Evolutionary conservation across 2,329 filamentous ascomycete species (phyloP), one percentile per base, ranked within the genome.

Genomic region (Blastomyces silverae): DNA sequence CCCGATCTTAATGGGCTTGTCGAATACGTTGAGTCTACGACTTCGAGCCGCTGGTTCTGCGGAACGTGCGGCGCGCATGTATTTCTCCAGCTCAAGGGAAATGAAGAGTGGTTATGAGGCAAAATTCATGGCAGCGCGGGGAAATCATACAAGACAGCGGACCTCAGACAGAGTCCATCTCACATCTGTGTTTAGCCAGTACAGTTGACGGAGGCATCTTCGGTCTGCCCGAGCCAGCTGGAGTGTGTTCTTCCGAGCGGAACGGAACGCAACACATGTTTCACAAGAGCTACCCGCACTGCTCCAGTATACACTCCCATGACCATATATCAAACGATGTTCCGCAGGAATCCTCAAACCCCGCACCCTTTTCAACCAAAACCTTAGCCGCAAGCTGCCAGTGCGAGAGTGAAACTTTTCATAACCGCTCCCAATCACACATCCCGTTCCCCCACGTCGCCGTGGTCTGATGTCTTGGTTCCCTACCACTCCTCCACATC

Each of bases 321-420:
- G 31, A 34, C 25, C 8, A 28, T 48, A n/a, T 39, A 37, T 34
- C 42, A 61, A 61, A 61, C 1, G n/a, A 61, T 25, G 11, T 6
- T 48, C 44, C 17, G 44, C 59, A n/a, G 28, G 13, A 61, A 22
- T 44, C 31, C 15, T 37, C 53, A 56, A 56, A 34, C 17, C 28
- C 52, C 13, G 3, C 42, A 34, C 15, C 11, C 25, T 50, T 37
- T n/a, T n/a, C 42, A 17, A 37, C 25, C 28, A 50, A 31, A 60
- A 8, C 13, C 25, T 25, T 50, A 4, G 15, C 31, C 58, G 83
- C 78, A 4, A 73, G 75, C 67, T 87, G 84, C 69, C 80, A 83
- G 69, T 89, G 86, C 72, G 76, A 78, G 4, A 81, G 78, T 1
- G 79, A 72, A 79, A 15, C 84, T 89, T 71, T 79, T 77, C 69